A percentile compares a stretch with the other conserved stretches of the same genome.
Evolutionary conservation across 2,329 filamentous ascomycete species (phyloP).

Genomic region (Penicillium sp.): DNA sequence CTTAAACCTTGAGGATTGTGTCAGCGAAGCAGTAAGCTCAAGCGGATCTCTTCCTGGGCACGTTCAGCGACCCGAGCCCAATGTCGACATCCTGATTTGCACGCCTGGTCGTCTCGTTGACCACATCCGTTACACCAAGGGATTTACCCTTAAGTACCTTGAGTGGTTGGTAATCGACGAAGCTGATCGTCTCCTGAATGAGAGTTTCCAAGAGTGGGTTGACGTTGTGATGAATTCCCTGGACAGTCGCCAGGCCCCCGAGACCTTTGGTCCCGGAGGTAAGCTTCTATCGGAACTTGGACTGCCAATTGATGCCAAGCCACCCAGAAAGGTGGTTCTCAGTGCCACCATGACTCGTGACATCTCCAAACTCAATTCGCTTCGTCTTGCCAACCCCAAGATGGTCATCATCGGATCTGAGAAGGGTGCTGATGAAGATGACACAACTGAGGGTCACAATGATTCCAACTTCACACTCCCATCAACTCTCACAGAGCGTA

Average conservation of each 20-base stretch:
- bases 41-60: slow-evolving; percentile 58
- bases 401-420: slow-evolving; percentile 72
- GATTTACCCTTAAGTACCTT: slow-evolving; percentile 75
- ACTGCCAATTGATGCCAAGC: slow-evolving; percentile 40
- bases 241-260: slow-evolving; percentile 55
- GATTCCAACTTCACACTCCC: slow-evolving; percentile 61
- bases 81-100: slow-evolving; percentile 84
- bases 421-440: slow-evolving; percentile 20
- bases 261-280: slow-evolving; percentile 47
- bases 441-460: slow-evolving; percentile 19
- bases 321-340: slow-evolving; percentile 77
- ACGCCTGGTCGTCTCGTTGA: slow-evolving; percentile 92
- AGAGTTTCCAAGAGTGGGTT: slow-evolving; percentile 92
- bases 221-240: slow-evolving; percentile 64
- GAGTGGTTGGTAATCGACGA: slow-evolving; percentile 93
- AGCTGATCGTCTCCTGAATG: slow-evolving; percentile 85
- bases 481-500: slow-evolving; percentile 62
- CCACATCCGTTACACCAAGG: slow-evolving; percentile 79
- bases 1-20: slow-evolving; percentile 48
- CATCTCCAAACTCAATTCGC: slow-evolving; percentile 71
- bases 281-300: slow-evolving; percentile 37
- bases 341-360: slow-evolving; percentile 93
- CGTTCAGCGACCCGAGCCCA: slow-evolving; percentile 66
- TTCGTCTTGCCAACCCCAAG: slow-evolving; percentile 72
- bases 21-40: slow-evolving; percentile 44